phyloP scores from a whole-genome alignment of 2,329 filamentous ascomycete species.

The Aspergillus sp. region DNA sequence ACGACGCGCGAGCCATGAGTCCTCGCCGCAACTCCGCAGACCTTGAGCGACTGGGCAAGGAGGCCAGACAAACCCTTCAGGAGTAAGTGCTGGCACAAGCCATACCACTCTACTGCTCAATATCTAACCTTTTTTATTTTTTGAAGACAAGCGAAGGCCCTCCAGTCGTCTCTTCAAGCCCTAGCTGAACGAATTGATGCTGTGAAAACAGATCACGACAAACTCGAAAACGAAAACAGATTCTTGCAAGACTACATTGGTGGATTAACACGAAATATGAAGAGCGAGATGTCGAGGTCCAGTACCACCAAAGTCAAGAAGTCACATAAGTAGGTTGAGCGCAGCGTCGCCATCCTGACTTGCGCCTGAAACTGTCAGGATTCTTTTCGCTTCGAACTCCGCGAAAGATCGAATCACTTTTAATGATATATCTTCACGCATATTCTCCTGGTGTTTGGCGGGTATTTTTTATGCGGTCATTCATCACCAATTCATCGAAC shows the following conservation, averaged over 20 bases:
- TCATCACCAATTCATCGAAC: background rate
- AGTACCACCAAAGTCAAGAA: slow-evolving; percentile 55
- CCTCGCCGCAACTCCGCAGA: slow-evolving; percentile 88
- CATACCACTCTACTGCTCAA: background rate
- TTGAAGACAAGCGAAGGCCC: slow-evolving; percentile 75
- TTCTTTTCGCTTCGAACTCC: slow-evolving; percentile 15
- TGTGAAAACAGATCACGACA: slow-evolving; percentile 91
- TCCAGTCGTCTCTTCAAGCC: slow-evolving; percentile 85
- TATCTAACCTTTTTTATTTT: background rate
- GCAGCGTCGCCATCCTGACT: background rate
- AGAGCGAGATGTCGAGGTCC: slow-evolving; percentile 56
- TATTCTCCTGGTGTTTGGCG: slow-evolving; percentile 2
- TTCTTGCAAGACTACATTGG: slow-evolving; percentile 98
- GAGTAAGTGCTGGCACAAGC: slow-evolving; percentile 48
- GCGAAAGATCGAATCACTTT: slow-evolving; percentile 15
- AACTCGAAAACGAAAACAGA: slow-evolving; percentile 94
- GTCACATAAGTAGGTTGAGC: slow-evolving; percentile 35
- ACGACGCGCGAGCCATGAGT: slow-evolving; percentile 93
- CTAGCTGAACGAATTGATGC: slow-evolving; percentile 93
- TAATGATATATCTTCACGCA: slow-evolving; percentile 1
- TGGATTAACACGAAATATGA: slow-evolving; percentile 78
- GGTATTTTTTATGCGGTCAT: slow-evolving; percentile 12
- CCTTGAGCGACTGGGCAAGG: slow-evolving; percentile 80
- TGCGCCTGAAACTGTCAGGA: slow-evolving; percentile 14
- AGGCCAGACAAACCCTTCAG: slow-evolving; percentile 67